Conservation (phyloP, 2,329 filamentous ascomycete species). For the Sclerotinia trifoliorum region DNA sequence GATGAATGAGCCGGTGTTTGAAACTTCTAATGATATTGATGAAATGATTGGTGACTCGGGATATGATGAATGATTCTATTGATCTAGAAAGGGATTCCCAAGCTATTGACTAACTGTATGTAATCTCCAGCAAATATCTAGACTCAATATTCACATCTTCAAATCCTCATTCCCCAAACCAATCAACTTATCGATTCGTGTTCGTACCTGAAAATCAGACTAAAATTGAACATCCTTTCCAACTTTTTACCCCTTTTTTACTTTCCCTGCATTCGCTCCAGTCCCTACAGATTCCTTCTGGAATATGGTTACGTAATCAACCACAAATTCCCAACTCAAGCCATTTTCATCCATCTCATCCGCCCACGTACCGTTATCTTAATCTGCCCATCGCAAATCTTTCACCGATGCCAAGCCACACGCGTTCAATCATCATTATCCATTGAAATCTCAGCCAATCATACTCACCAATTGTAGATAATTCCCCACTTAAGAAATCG, state of each 20-base stretch:
- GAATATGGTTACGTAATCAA: neutral
- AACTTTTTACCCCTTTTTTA: neutral
- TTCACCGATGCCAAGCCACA: slow-evolving; percentile 11
- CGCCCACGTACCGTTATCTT: neutral
- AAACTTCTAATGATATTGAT: neutral
- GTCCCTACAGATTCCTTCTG: neutral
- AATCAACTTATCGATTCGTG: neutral
- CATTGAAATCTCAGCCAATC: neutral
- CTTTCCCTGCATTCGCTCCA: neutral
- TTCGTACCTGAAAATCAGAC: slow-evolving; percentile 7
- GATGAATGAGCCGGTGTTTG: slow-evolving; percentile 1
- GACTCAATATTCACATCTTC: neutral
- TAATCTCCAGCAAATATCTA: no score
- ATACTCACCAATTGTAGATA: neutral
- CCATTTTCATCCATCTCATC: neutral
- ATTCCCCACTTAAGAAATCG: no score
- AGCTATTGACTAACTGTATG: no score
- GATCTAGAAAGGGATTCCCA: neutral
- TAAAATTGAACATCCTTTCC: neutral
- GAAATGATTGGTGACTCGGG: neutral
- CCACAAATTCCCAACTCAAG: neutral
- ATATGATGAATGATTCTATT: neutral
- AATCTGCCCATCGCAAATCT: neutral
- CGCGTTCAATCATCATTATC: neutral
- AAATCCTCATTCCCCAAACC: no score